Evolutionary conservation across 179 eudicot genomes (phyloP), one percentile per base, ranked within the genome.

Genomic region (Silene coronaria): DNA sequence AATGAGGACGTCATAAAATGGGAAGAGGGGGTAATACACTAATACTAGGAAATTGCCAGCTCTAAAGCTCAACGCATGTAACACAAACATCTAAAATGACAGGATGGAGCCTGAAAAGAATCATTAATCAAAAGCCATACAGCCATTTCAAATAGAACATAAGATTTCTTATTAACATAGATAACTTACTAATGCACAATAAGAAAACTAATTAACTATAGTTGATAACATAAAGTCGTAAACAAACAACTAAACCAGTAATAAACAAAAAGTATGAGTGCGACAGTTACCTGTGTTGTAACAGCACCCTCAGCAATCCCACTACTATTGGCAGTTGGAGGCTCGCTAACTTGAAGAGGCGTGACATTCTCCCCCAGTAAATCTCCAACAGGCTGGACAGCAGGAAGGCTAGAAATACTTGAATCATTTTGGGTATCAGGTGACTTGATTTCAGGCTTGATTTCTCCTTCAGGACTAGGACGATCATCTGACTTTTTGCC

Each of bases 341-440:
- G 98, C 82, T 88, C 97, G 80, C 87, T 84, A 72, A 91, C 84
- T 66, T 89, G 86, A 74, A 93, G 97, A 42, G 91, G 92, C 42
- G 78, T 73, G 51, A 87, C 87, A 82, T 83, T 87, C 10, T 93
- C 99, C 51, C 97, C 97, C 62, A 96, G 80, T 73, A 93, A 88
- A 63, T 96, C 99, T 82, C 89, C 86, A 68, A 96, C 90, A 57
- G 97, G 97, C 4, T 91, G 89, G 67, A 88, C 90, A 22, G 82
- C n/a, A 53, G 99, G 94, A 14, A 90, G 89, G 65, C 90, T 90
- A 55, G 96, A 77, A 9, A 76, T 67, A 75, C 78, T 84, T 45
- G 79, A 71, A 86, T 85, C 91, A 63, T 79, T 88, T 79, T 85
- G 90, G 76, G 71, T 78, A 80, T 93, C 96, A 64, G 97, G 93